Conservation (phyloP, 768 basidiomycete genomes). For the Mycena latifolia region DNA sequence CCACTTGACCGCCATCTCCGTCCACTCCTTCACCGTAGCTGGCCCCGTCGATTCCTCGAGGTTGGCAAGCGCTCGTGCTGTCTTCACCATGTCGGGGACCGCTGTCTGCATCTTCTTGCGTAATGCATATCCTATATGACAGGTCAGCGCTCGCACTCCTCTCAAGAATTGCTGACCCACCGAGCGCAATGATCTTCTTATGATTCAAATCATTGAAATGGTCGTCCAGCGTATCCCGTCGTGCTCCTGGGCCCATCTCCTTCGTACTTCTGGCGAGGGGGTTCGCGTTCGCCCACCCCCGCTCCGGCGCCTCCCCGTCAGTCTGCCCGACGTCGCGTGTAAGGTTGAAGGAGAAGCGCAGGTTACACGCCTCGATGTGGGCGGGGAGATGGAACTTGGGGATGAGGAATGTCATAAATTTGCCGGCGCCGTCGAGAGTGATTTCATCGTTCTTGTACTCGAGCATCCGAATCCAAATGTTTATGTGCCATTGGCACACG, state of each 20-base stretch:
- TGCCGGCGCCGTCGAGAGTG: conserved; percentile 16
- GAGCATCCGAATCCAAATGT: conserved; percentile 34
- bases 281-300: conserved; percentile 47
- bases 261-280: conserved; percentile 40
- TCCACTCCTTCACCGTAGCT: too few species aligned
- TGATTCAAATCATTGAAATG: conserved; percentile 30
- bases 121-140: neutral
- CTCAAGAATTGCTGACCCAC: neutral
- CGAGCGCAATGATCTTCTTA: neutral
- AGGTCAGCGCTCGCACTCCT: neutral
- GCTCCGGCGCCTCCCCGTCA: conserved; percentile 51
- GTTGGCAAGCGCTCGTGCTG: neutral
- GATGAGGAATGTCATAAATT: conserved; percentile 32
- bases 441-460: conserved; percentile 19
- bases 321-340: too few species aligned
- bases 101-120: neutral
- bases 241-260: conserved; percentile 49
- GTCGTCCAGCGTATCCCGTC: conserved; percentile 44
- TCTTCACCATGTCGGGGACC: neutral
- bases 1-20: too few species aligned
- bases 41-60: neutral
- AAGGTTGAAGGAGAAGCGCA: too few species aligned
- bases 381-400: too few species aligned
- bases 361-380: too few species aligned
- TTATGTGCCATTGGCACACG: conserved; percentile 25